Evolutionary conservation across 805 yeast genomes (phyloP).

Genomic region (Metschnikowia gelsemii): DNA sequence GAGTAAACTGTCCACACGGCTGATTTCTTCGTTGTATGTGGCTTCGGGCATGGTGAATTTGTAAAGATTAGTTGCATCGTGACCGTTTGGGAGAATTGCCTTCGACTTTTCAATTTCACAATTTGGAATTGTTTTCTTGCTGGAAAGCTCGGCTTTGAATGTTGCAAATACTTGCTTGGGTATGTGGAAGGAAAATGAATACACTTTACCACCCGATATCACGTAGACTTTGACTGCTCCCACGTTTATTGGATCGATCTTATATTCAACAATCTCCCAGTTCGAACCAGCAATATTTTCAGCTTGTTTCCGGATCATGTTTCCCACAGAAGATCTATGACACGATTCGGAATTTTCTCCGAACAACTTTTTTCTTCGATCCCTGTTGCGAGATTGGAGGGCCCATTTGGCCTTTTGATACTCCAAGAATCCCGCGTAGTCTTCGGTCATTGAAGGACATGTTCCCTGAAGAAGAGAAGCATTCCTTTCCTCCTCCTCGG

Average conservation of each 20-base stretch:
- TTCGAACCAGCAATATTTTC: slow-evolving; percentile 71
- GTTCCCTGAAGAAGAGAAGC: slow-evolving; percentile 48
- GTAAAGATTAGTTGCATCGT: slow-evolving; percentile 52
- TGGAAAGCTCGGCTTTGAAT: slow-evolving; percentile 50
- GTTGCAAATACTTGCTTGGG: slow-evolving; percentile 74
- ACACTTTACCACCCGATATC: slow-evolving; percentile 67
- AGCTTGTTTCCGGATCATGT: slow-evolving; percentile 72
- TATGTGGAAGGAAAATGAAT: slow-evolving; percentile 66
- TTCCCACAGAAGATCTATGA: slow-evolving; percentile 61
- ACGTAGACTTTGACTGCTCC: slow-evolving; percentile 81
- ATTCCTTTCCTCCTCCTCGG: slow-evolving; percentile 48
- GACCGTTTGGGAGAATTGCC: slow-evolving; percentile 71
- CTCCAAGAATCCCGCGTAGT: slow-evolving; percentile 64
- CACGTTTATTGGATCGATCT: slow-evolving; percentile 49
- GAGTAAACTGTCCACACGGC: slow-evolving; percentile 60
- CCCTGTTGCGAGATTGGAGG: slow-evolving; percentile 67
- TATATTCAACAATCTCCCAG: slow-evolving; percentile 85
- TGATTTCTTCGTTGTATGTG: slow-evolving; percentile 53
- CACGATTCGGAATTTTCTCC: slow-evolving; percentile 60
- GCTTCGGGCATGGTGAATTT: slow-evolving; percentile 68
- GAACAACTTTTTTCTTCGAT: slow-evolving; percentile 72
- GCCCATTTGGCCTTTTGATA: slow-evolving; percentile 90
- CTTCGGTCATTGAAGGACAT: slow-evolving; percentile 66
- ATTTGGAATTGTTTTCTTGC: slow-evolving; percentile 41
- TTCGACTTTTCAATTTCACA: slow-evolving; percentile 58